Conservation (phyloP, 768 basidiomycete genomes). For the Auriscalpium microsporum region DNA sequence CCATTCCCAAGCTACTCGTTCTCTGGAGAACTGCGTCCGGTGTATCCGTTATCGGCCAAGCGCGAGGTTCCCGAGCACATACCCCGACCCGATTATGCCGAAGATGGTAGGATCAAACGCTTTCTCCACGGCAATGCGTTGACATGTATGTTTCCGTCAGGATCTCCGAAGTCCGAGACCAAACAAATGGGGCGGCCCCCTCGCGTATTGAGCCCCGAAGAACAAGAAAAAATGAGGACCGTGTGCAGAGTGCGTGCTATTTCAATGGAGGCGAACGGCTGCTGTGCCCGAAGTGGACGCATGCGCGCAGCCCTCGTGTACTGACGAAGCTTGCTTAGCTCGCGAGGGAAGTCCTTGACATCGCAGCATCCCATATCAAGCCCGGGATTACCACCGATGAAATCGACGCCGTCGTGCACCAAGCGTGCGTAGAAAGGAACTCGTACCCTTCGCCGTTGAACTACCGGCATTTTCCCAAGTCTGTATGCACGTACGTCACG, state of each 20-base stretch:
- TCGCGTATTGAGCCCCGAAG: conserved; percentile 55
- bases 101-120: conserved; percentile 43
- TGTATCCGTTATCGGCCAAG: conserved; percentile 79
- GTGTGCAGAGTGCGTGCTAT: conserved; percentile 59
- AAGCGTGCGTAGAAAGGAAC: conserved; percentile 81
- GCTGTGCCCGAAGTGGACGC: too few species aligned
- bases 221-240: conserved; percentile 83
- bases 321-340: conserved; percentile 39
- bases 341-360: conserved; percentile 85
- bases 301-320: too few species aligned
- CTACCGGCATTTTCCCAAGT: conserved; percentile 90
- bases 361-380: conserved; percentile 74
- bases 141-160: conserved; percentile 27
- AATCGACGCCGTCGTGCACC: conserved; percentile 88
- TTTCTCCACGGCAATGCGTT: conserved; percentile 21
- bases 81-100: conserved; percentile 80
- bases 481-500: conserved; percentile 80
- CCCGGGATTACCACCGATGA: conserved; percentile 97
- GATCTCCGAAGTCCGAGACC: conserved; percentile 51
- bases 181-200: conserved; percentile 52
- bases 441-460: conserved; percentile 93
- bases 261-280: too few species aligned
- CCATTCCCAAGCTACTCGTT: conserved; percentile 72
- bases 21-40: conserved; percentile 72
- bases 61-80: conserved; percentile 79